Evolutionary conservation across 257 asterid genomes (phyloP).

Genomic region (Penstemon eatonii): DNA sequence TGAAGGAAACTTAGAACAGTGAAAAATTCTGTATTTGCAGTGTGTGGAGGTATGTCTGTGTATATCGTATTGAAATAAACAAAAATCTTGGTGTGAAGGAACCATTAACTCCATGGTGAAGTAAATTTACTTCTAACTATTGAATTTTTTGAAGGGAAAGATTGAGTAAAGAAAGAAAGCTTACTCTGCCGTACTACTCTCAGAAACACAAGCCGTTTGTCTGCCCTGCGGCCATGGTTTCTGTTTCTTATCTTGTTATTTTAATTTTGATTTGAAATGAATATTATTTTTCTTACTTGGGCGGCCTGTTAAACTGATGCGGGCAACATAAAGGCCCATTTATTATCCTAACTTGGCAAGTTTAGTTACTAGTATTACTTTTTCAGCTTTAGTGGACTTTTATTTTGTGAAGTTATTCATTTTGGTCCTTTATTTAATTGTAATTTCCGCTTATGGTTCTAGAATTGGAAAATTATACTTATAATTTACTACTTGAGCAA

Average conservation of each 20-base stretch:
- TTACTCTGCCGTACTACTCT: constrained; percentile 19
- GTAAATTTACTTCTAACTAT: background rate
- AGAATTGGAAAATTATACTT: no score
- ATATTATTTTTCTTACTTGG: background rate
- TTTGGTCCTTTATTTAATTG: no score
- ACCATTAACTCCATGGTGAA: constrained; percentile 55
- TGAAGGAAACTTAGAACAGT: constrained; percentile 24
- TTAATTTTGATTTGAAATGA: constrained; percentile 21
- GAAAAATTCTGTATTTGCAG: constrained; percentile 25
- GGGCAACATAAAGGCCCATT: background rate
- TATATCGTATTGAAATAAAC: constrained; percentile 36
- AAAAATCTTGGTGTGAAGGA: constrained; percentile 52
- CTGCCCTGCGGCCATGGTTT: constrained; percentile 17
- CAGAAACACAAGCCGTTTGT: background rate
- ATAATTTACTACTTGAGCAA: no score
- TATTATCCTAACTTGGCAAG: no score
- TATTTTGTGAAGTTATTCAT: no score
- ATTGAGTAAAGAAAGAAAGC: constrained; percentile 27
- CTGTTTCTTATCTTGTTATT: constrained; percentile 35
- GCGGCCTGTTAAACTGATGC: background rate
- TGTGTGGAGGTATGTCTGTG: constrained; percentile 22
- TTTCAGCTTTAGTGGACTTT: no score
- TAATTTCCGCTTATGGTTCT: no score
- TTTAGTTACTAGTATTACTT: no score
- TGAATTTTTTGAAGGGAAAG: background rate